Evolutionary conservation across 495 filamentous ascomycete species (phyloP), one percentile per base, ranked within the genome.

Genomic region (Aspergillus wentii): DNA sequence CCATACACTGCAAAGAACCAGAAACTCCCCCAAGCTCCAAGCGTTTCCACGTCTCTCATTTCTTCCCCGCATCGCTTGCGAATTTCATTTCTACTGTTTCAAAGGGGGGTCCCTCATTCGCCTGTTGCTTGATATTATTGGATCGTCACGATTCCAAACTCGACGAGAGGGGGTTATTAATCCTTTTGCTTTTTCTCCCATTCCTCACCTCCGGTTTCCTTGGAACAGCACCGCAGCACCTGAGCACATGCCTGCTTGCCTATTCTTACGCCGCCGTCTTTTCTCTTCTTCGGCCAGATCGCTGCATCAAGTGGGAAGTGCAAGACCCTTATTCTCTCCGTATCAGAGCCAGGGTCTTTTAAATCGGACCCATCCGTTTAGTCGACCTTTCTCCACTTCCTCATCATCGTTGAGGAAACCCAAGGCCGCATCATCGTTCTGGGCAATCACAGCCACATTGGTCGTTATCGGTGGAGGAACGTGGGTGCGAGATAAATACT

Each of bases 181-280:
- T n/a, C n/a, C 18, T 31, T 29, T 18, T 14, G 33, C 27, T 39
- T 27, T 33, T 33, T 37, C 30, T 29, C 35, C 20, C 33, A 32
- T 30, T 29, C 10, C 33, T 11, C 30, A 29, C 21, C 17, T 20
- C 16, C 25, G n/a, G n/a, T 35, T 22, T 28, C 39, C 39, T 49
- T 40, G 27, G 28, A 4, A 32, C 28, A 10, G n/a, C 28, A 13
- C 6, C 21, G 22, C 9, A 29, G 17, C 21, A 19, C n/a, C n/a
- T 23, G 26, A 40, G 61, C 64, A 62, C 52, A 69, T 69, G 65
- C 65, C 53, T 50, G 52, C 52, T 49, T 46, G 50, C 40, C 45
- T 35, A 10, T 43, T 57, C 31, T 35, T 62, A 13, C 56, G 60
- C 40, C 50, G 51, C 48, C 61, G 61, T 46, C 50, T 57, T 40